Conservation (phyloP, 768 basidiomycete genomes). For the Leucocoprinus leucothites region DNA sequence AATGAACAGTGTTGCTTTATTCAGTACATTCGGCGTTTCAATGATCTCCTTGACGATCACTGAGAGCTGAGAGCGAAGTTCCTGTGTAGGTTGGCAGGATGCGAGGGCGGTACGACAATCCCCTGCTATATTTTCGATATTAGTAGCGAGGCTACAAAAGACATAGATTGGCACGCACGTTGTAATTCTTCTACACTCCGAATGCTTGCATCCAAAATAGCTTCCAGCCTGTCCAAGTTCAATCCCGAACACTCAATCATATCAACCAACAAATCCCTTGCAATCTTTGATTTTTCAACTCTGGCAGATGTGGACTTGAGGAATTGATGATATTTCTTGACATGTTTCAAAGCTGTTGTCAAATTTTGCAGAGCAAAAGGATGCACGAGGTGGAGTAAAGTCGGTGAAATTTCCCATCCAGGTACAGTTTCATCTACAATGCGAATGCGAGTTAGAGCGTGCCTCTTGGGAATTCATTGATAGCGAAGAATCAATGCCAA, state of each 20-base stretch:
- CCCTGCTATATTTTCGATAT: conserved; percentile 35
- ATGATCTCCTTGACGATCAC: conserved; percentile 45
- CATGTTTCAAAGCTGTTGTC: conserved; percentile 45
- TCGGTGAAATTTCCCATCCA: conserved; percentile 9
- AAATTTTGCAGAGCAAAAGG: conserved; percentile 58
- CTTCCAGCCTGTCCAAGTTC: conserved; percentile 49
- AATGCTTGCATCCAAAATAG: conserved; percentile 38
- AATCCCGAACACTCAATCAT: conserved; percentile 63
- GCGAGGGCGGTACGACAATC: conserved; percentile 52
- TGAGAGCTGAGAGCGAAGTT: conserved; percentile 40
- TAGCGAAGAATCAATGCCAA: no score
- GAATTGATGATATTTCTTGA: conserved; percentile 55
- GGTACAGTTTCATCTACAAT: neutral
- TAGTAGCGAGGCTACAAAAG: neutral
- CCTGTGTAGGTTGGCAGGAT: conserved; percentile 52
- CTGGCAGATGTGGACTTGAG: conserved; percentile 51
- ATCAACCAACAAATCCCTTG: conserved; percentile 61
- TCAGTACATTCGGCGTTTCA: conserved; percentile 42
- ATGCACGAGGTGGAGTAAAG: conserved; percentile 60
- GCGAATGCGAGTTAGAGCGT: neutral
- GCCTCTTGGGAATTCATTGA: neutral
- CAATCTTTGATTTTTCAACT: conserved; percentile 61
- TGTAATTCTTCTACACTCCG: conserved; percentile 30
- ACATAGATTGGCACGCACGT: conserved; percentile 20
- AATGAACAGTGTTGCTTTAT: conserved; percentile 69